Base-by-base conservation (phyloP, 345 rosid species). In the Sonneratia caseolaris region DNA sequence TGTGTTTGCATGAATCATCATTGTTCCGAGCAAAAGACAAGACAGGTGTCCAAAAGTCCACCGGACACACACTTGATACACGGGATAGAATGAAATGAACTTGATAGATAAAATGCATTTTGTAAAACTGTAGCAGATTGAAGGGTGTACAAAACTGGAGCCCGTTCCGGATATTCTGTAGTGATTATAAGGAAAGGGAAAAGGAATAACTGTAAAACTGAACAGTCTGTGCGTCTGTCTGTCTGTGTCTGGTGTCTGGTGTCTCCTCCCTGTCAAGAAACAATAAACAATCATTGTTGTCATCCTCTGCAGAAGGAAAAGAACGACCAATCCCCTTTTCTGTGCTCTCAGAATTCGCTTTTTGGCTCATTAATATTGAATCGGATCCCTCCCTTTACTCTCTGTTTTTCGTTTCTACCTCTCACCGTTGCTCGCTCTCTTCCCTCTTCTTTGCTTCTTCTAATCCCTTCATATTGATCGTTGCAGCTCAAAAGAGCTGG, bases 261-360 rank as follows among this genome's bases (percentile, higher is more conserved):
- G 64, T 57, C 57, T 53, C 51, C 4, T 55, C 59, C 9, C 64
- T 57, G 64, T 57, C 66, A 62, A 62, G 32, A 27, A 27, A 62
- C 66, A 62, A 62, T 62, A 62, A 62, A 35, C 16, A 37, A 66
- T 16, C 11, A 45, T 22, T 43, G 9, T 10, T 68, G 37, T 68
- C 35, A 68, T 45, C 37, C 53, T 42, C 70, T 43, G 37, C 53
- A 16, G 38, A 42, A 42, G 10, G 15, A 13, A 43, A 68, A 68
- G 43, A 68, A 55, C 70, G 55, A 68, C 56, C 70, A 68, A 43
- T 68, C 70, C 69, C 8, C 47, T 27, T 40, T 22, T 22, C 55
- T 5, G 3, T 22, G 10, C 70, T 8, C 51, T 38, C 27, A 40
- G 14, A 68, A 35, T n/a, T 21, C 37, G 27, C 35, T 45, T 68